A percentile compares a stretch with the other conserved stretches of the same genome.
Conservation (phyloP, 2,329 filamentous ascomycete species). For the Alternaria longipes region DNA sequence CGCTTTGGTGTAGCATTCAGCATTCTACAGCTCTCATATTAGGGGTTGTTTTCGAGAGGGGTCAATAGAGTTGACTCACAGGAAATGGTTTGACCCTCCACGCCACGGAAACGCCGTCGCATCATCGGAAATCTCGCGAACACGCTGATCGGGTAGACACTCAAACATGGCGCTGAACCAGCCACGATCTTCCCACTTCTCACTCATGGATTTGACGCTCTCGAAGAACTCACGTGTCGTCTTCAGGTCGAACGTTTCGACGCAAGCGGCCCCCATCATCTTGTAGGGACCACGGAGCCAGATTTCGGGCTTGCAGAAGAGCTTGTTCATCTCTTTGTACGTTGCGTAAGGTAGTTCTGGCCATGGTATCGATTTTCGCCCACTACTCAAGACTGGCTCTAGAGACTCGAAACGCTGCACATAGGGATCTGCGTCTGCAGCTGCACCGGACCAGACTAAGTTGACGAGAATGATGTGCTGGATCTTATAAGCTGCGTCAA, state of each 20-base stretch:
- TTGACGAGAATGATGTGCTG: conserved; percentile 13
- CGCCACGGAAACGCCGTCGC: conserved; percentile 14
- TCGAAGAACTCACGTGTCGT: conserved; percentile 16
- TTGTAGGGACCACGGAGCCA: conserved; percentile 8
- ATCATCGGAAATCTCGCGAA: conserved; percentile 9
- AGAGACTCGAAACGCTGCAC: conserved; percentile 12
- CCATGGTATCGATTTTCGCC: conserved; percentile 10
- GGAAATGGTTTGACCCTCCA: conserved; percentile 12
- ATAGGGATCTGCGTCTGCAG: background rate
- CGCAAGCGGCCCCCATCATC: conserved; percentile 13
- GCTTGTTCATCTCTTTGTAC: conserved; percentile 18
- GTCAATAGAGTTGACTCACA: background rate
- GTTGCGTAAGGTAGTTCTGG: conserved; percentile 13
- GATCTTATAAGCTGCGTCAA: background rate
- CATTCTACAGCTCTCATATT: conserved; percentile 2
- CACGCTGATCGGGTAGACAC: conserved; percentile 13
- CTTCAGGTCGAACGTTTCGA: conserved; percentile 6
- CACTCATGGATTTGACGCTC: conserved; percentile 16
- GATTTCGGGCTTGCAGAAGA: conserved; percentile 10
- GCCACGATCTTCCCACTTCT: conserved; percentile 11
- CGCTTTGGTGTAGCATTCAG: conserved; percentile 13
- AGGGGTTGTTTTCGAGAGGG: background rate
- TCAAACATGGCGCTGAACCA: conserved; percentile 18
- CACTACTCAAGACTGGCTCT: conserved; percentile 2
- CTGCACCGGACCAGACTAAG: conserved; percentile 11